Evolutionary conservation across 129 eudicot species (phyloP), one percentile per base, ranked within the genome.

Genomic region (Scalesia atractyloides): DNA sequence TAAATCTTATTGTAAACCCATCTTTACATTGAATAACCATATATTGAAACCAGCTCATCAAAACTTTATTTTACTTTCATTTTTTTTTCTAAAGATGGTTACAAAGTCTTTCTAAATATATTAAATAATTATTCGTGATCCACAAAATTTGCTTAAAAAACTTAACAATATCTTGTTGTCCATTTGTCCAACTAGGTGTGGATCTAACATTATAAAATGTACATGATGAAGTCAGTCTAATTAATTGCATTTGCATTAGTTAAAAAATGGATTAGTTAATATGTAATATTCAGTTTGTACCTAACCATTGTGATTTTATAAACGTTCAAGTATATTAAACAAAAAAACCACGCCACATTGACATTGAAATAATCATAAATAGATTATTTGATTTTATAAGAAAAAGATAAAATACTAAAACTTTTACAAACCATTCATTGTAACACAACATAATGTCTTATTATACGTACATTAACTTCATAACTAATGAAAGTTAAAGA

Each of bases 101-200:
- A 64, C 41, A 39, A 33, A 64, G 24, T 64, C 44, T 64, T 18
- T n/a, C 30, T 17, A 65, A 16, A 37, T 65, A 19, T 65, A 72
- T 30, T 46, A 24, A 26, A 46, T 63, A 63, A 60, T 9, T 59
- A 50, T 47, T 16, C 17, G 19, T 59, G 77, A 73, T 60, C 77
- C 77, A 73, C 61, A 9, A 73, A 59, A 44, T 26, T 47, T 60
- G 77, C 77, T 44, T 46, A 30, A 16, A 26, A 16, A 68, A 30
- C 33, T 46, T 20, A 44, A 59, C 48, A 24, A 26, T 61, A 73
- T 60, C 20, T 30, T 57, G 56, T 39, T 18, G 41, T 43, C 61
- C 57, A 73, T 19, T 60, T 73, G 59, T 61, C 34, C 36, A 73
- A 59, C 50, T 47, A 73, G 34, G 41, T 58, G 30, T 58, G 67